A percentile compares a stretch with the other conserved stretches of the same genome.
phyloP scores from a whole-genome alignment of 2,329 filamentous ascomycete species.

The Venturia oleaginea region DNA sequence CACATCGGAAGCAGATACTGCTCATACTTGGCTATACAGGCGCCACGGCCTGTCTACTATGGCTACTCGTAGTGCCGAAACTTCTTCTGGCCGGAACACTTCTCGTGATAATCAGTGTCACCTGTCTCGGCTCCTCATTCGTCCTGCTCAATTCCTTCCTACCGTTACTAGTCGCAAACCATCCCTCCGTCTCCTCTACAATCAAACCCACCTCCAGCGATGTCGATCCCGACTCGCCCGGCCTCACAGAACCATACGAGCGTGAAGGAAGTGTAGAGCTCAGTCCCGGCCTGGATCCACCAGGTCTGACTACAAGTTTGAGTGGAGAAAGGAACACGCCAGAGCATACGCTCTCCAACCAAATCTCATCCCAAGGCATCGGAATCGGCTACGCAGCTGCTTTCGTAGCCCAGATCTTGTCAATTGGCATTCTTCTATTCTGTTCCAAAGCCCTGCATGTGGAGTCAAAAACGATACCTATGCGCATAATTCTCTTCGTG shows the following conservation, averaged over 20 bases:
- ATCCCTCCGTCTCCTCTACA: constrained; percentile 42
- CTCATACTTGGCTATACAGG: constrained; percentile 72
- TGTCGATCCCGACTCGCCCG: background rate
- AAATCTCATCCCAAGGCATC: constrained; percentile 80
- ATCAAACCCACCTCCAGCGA: background rate
- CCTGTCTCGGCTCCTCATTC: constrained; percentile 87
- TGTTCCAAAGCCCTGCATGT: constrained; percentile 28
- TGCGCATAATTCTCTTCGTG: constrained; percentile 71
- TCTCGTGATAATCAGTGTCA: constrained; percentile 77
- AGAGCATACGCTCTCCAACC: constrained; percentile 70
- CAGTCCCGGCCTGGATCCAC: background rate
- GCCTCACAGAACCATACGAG: background rate
- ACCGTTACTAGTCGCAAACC: constrained; percentile 74
- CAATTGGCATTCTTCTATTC: constrained; percentile 62
- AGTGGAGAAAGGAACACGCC: constrained; percentile 32
- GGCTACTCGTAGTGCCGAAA: constrained; percentile 63
- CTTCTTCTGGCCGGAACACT: constrained; percentile 73
- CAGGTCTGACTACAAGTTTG: background rate
- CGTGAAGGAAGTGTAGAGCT: constrained; percentile 1
- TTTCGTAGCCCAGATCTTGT: constrained; percentile 67
- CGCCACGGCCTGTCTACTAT: constrained; percentile 68
- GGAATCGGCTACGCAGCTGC: constrained; percentile 83
- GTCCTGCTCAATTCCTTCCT: constrained; percentile 92
- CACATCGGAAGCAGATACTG: constrained; percentile 75
- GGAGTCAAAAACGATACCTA: constrained; percentile 67